Conservation (phyloP, 78 protist genomes). For the Protostelium mycophagum region DNA sequence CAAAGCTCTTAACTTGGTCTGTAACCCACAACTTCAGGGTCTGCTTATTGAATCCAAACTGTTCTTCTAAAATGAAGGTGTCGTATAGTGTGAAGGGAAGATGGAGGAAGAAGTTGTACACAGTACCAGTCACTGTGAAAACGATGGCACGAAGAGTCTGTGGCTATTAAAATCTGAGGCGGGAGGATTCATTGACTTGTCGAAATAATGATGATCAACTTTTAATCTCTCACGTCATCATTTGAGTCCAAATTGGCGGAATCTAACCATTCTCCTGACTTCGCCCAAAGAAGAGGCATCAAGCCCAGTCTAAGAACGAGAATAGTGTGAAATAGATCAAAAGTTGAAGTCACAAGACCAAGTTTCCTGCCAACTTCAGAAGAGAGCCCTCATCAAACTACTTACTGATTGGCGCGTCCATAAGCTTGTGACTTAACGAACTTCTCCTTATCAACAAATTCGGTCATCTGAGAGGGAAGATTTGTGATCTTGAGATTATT, state of each 20-base stretch:
- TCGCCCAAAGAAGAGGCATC: slow-evolving; percentile 23
- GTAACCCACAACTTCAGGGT: slow-evolving; percentile 14
- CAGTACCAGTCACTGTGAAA: background rate
- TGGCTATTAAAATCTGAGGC: background rate
- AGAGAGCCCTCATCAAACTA: background rate
- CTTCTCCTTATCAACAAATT: slow-evolving; percentile 18
- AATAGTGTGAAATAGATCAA: background rate
- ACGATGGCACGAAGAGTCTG: slow-evolving; percentile 31
- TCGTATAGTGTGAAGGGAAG: slow-evolving; percentile 58
- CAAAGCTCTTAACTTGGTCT: slow-evolving; percentile 17
- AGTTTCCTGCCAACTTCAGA: background rate
- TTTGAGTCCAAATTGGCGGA: background rate
- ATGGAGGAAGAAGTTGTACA: background rate
- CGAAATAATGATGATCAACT: background rate
- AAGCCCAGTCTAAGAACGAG: background rate
- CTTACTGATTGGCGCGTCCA: slow-evolving; percentile 37
- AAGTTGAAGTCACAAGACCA: background rate
- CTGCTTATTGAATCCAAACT: slow-evolving; percentile 75
- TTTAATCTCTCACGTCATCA: slow-evolving; percentile 25
- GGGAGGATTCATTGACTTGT: background rate
- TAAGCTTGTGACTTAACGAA: slow-evolving; percentile 37
- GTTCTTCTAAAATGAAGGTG: slow-evolving; percentile 74
- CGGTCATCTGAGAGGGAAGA: slow-evolving; percentile 7
- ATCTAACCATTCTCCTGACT: background rate
- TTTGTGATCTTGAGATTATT: slow-evolving; percentile 5